Conservation (phyloP, 345 rosid species). For the Carallia pectinifolia region DNA sequence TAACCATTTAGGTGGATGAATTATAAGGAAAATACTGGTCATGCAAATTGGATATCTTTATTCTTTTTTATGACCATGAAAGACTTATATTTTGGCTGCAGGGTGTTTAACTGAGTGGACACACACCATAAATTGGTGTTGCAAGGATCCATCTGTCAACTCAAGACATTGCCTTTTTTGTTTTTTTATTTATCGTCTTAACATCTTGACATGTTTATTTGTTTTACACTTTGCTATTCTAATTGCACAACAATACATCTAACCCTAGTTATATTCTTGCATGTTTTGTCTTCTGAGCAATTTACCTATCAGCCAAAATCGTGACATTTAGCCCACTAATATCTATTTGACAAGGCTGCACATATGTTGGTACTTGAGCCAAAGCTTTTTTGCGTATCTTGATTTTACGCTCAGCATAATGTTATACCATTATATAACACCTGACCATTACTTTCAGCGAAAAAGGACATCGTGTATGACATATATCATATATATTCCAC, state of each 20-base stretch:
- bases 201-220: conserved; percentile 73
- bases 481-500: neutral
- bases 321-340: too few species aligned
- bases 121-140: conserved; percentile 78
- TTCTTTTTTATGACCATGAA: too few species aligned
- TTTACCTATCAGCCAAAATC: neutral
- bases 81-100: too few species aligned
- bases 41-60: too few species aligned
- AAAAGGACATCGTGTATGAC: neutral
- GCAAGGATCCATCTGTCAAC: conserved; percentile 90
- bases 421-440: neutral
- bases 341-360: too few species aligned
- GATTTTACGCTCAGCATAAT: neutral
- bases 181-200: conserved; percentile 80
- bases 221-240: neutral
- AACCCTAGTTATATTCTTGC: neutral
- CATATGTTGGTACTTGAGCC: neutral
- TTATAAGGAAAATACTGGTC: too few species aligned
- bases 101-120: conserved; percentile 36
- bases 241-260: neutral
- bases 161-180: conserved; percentile 68
- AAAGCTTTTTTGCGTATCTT: too few species aligned
- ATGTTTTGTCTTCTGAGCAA: neutral
- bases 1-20: too few species aligned
- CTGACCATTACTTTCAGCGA: neutral